These are phyloP conservation scores for Botrytis fragariae DNA, from an alignment of 2,329 filamentous ascomycete species.

Conservation along the genomic window DNA sequence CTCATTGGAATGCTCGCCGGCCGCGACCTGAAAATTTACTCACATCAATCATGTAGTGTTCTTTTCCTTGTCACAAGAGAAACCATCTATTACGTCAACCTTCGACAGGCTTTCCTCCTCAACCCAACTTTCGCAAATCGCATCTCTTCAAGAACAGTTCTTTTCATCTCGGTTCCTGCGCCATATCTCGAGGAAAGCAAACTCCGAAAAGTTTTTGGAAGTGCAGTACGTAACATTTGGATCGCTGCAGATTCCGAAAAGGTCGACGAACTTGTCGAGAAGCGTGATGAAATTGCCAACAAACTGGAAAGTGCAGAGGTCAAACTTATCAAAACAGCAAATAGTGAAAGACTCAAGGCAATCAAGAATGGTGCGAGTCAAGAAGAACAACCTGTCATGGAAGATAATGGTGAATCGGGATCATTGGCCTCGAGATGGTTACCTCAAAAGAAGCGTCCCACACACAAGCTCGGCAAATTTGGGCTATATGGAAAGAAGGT, in stretches of 20 bases:
- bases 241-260: constrained; percentile 74
- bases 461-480: constrained; percentile 68
- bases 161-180: constrained; percentile 81
- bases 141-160: constrained; percentile 84
- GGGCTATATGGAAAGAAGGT: constrained; percentile 80
- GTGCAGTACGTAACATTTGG: constrained; percentile 81
- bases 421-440: constrained; percentile 73
- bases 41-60: constrained; percentile 44
- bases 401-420: constrained; percentile 64
- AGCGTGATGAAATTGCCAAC: constrained; percentile 76
- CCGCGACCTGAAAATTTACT: background rate
- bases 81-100: constrained; percentile 85
- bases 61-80: constrained; percentile 87
- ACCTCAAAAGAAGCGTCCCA: constrained; percentile 68
- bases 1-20: no score
- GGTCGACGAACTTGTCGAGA: constrained; percentile 75
- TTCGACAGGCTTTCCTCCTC: constrained; percentile 88
- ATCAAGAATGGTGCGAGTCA: constrained; percentile 58
- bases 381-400: constrained; percentile 45
- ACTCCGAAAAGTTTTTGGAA: constrained; percentile 76
- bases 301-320: constrained; percentile 85
- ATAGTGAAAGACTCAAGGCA: constrained; percentile 66
- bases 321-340: constrained; percentile 76
- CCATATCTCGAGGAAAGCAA: constrained; percentile 75
- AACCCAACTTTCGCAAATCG: constrained; percentile 81